A percentile compares a stretch with the other conserved stretches of the same genome.
Conservation (phyloP, 2,329 filamentous ascomycete species). For the Aspergillus niger region DNA sequence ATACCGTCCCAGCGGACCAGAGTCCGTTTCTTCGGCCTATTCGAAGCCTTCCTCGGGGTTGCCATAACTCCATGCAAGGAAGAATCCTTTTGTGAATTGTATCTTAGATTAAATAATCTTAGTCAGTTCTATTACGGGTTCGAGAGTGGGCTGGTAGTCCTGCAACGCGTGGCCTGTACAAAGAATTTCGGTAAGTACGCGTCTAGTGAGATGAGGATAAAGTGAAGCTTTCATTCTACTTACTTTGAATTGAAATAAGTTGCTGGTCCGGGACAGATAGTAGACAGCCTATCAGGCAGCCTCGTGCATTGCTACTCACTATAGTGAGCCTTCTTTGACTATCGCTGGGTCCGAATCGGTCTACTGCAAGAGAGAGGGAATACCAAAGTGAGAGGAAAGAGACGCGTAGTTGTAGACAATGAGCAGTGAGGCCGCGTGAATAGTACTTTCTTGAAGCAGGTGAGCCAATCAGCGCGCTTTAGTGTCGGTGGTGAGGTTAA, state of each 20-base stretch:
- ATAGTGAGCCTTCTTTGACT: not conserved
- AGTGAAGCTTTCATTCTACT: not conserved
- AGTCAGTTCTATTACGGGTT: not conserved
- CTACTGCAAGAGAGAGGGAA: too few relatives aligned
- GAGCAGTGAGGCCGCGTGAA: too few relatives aligned
- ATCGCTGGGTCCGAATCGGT: not conserved
- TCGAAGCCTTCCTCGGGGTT: constrained; percentile 15
- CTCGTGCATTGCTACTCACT: not conserved
- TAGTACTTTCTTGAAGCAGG: too few relatives aligned
- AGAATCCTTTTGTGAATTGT: not conserved
- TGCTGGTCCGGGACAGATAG: not conserved
- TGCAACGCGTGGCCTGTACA: not conserved
- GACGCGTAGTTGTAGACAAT: too few relatives aligned
- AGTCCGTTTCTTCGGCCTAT: constrained; percentile 36
- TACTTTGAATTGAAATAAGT: not conserved
- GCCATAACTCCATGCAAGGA: not conserved
- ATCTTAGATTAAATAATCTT: not conserved
- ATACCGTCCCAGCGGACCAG: constrained; percentile 49
- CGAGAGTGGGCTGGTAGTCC: not conserved
- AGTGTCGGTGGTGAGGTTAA: too few relatives aligned
- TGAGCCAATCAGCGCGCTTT: too few relatives aligned
- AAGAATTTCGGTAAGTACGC: not conserved
- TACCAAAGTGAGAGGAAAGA: too few relatives aligned
- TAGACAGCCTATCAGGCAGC: not conserved
- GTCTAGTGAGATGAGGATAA: not conserved